Evolutionary conservation across 192 early-diverging fungal genomes (phyloP), one percentile per base, ranked within the genome.

Genomic region (Coemansia aciculifera): DNA sequence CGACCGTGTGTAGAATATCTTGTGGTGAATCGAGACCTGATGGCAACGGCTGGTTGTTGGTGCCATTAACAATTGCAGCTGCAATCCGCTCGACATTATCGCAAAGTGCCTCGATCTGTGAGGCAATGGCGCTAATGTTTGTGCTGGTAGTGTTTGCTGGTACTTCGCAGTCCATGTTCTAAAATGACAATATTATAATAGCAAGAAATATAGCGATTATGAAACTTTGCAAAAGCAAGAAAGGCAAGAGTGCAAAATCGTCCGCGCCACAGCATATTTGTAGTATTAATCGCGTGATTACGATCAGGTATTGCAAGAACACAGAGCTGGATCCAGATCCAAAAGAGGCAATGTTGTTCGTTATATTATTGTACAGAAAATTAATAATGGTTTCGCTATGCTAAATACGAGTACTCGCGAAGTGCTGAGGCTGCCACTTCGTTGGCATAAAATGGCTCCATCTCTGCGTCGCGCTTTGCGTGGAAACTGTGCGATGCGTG

Each of bases 381-480:
- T 10, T 39, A 60, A 24, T 60, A 60, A 8, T 39, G 9, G 21
- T 10, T 39, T 10, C 27, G 59, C 49, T 60, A 83, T 13, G 80
- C 80, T 21, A 83, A 52, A 57, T 83, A 83, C 13, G 80, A 77
- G 39, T 69, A 83, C 60, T 83, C 80, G 2, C 64, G 80, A n/a
- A 83, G 69, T 31, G 80, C 75, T 3, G 69, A 21, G 0, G 80
- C 66, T 4, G 75, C 80, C 31, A 83, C 69, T 37, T 83, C 80
- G 49, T 75, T 83, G 2, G 80, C 80, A 52, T 83, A 83, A 39
- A 77, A 83, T 11, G 75, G 75, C 48, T 83, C 80, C 80, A 78
- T 83, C 42, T 83, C 81, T 19, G 81, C 75, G 12, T 83, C 81
- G 9, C 67, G 64, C 24, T 65, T 32, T 0, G 73, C 64, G 27